These are phyloP conservation scores for Wickerhamiella allomyrinae DNA, from an alignment of 805 yeast genomes.

Conservation along the genomic window DNA sequence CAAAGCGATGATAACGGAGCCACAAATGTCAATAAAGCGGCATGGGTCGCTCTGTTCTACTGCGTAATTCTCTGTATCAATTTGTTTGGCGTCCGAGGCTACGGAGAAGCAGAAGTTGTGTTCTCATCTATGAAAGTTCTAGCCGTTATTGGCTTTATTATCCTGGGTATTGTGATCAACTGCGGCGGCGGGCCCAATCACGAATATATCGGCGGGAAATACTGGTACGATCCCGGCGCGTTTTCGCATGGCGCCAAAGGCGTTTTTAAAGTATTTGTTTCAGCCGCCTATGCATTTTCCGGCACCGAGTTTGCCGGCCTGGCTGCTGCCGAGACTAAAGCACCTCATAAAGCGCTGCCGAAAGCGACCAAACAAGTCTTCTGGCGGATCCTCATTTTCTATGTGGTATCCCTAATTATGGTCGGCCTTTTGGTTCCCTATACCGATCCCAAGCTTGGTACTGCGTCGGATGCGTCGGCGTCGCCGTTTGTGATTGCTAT, in stretches of 20 bases:
- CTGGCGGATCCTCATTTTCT: conserved; percentile 68
- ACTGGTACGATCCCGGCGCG: conserved; percentile 52
- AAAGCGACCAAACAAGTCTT: conserved; percentile 68
- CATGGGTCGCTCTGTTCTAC: conserved; percentile 41
- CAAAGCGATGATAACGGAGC: conserved; percentile 27
- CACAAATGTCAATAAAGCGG: conserved; percentile 34
- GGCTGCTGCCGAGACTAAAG: conserved; percentile 60
- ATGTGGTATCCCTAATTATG: conserved; percentile 39
- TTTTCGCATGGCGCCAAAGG: conserved; percentile 57
- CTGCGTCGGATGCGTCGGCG: conserved; percentile 43
- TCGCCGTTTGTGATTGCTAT: conserved; percentile 64
- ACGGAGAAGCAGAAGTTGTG: conserved; percentile 53
- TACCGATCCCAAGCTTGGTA: conserved; percentile 33
- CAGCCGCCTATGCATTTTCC: conserved; percentile 57
- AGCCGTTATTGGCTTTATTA: conserved; percentile 46
- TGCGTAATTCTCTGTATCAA: conserved; percentile 34
- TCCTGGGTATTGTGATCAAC: conserved; percentile 35
- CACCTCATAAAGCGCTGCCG: conserved; percentile 56
- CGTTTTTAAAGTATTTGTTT: conserved; percentile 46
- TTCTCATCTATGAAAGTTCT: conserved; percentile 42
- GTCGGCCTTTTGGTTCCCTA: conserved; percentile 59
- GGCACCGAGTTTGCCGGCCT: conserved; percentile 64
- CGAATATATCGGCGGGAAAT: conserved; percentile 35
- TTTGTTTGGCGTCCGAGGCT: conserved; percentile 41
- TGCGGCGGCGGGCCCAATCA: conserved; percentile 41